Base-by-base conservation (phyloP, 805 yeast species). In the Wickerhamiella dianesei region DNA sequence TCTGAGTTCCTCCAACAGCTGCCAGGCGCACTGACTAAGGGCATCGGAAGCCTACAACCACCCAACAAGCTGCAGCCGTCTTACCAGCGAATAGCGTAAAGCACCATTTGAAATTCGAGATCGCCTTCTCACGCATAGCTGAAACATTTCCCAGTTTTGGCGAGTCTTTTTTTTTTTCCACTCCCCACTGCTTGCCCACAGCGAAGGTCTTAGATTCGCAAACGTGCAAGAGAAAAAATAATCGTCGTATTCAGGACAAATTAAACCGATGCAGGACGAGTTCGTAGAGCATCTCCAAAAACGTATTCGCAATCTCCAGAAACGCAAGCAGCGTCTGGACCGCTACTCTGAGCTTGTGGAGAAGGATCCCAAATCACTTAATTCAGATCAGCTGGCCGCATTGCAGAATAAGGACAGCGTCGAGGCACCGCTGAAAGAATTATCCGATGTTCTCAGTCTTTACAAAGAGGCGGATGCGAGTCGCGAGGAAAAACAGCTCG, bases 231-330 rank as follows among this genome's bases (percentile, higher is more conserved):
- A 6, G 12, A 25, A 6, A 25, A 12, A 25, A 25, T 12, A 25
- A 25, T 25, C 32, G 32, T 25, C 32, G 12, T 25, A 25, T 25
- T 25, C 32, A 25, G 12, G 12, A 25, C 32, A 25, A 25, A 12
- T 25, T 25, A 25, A 25, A 25, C 45, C 25, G 16, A 49, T 49
- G 51, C 47, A 44, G 43, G 56, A 51, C 47, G 53, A 48, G 21
- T 50, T 50, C 17, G 39, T 39, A 14, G 57, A 52, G 40, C 55
- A 50, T 43, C 21, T 50, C 17, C 59, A 56, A 39, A 60, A 59
- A 51, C 62, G 68, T 4, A 55, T 64, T 42, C 64, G 68, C 37
- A 64, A 64, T 50, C 56, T 64, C 16, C 61, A 54, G 44, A 64
- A 64, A 50, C 59, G 67, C 39, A 63, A 63, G 53, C 54, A 50